phyloP scores from a whole-genome alignment of 2,329 filamentous ascomycete genomes.

The Nemania sp. region DNA sequence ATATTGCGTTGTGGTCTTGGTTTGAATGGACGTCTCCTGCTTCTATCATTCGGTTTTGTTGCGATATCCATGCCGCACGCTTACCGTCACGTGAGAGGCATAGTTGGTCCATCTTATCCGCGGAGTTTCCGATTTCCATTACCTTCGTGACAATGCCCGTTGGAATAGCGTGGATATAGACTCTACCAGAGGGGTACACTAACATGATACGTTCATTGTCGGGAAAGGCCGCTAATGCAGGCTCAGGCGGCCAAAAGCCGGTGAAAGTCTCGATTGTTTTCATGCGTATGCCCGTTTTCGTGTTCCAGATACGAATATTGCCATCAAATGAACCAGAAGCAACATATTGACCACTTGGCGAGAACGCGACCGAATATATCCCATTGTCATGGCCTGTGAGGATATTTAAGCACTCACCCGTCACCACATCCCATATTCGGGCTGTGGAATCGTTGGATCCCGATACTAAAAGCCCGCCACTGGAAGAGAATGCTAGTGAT shows the following conservation, averaged over 20 bases:
- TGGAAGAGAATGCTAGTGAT: neutral
- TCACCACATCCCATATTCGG: constrained; percentile 18
- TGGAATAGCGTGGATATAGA: neutral
- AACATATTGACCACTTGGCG: neutral
- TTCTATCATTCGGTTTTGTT: neutral
- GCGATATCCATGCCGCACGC: constrained; percentile 7
- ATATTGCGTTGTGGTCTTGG: neutral
- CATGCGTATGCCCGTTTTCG: neutral
- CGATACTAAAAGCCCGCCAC: neutral
- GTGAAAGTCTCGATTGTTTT: neutral
- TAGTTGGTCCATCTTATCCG: neutral
- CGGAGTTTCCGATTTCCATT: neutral
- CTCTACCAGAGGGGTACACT: neutral
- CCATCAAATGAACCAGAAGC: neutral
- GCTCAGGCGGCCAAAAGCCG: too few relatives aligned
- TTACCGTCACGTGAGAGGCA: neutral
- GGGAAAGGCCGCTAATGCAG: neutral
- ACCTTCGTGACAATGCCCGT: neutral
- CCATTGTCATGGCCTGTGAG: neutral
- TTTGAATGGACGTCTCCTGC: neutral
- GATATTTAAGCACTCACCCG: constrained; percentile 2
- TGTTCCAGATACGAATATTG: constrained; percentile 1
- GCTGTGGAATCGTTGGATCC: neutral
- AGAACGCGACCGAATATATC: neutral
- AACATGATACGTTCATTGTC: constrained; percentile 3